Evolutionary conservation across 1,284 basidiomycete species (phyloP).

Genomic region (Rhizoctonia solani): DNA sequence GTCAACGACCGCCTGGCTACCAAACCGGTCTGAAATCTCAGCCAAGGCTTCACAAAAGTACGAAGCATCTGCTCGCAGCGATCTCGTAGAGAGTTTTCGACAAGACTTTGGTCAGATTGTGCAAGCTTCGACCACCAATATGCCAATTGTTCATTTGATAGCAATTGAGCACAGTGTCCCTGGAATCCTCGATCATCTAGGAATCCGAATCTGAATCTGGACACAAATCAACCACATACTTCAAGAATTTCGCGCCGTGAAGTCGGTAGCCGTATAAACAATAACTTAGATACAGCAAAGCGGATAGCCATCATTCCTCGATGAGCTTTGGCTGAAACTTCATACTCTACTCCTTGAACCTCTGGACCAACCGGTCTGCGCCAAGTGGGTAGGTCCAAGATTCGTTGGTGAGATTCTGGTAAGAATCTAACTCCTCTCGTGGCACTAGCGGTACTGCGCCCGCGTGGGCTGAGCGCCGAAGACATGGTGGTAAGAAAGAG

Average conservation of each 20-base stretch:
- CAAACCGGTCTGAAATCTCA: constrained; percentile 3
- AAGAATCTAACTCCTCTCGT: constrained; percentile 22
- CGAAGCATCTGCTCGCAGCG: not conserved
- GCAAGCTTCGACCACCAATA: constrained; percentile 5
- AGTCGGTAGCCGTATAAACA: constrained; percentile 17
- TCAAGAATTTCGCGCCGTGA: constrained; percentile 7
- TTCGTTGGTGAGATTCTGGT: not conserved
- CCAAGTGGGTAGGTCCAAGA: constrained; percentile 15
- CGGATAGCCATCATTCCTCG: constrained; percentile 1
- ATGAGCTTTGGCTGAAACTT: not conserved
- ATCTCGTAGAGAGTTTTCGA: not conserved
- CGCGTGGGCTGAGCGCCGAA: too few relatives aligned
- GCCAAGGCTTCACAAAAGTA: constrained; percentile 21
- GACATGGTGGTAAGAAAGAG: constrained; percentile 1
- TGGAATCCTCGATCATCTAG: not conserved
- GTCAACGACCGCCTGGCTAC: constrained; percentile 1
- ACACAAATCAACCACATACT: not conserved
- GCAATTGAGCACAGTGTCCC: not conserved
- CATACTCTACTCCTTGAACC: not conserved
- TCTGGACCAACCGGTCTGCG: not conserved
- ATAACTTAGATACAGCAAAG: constrained; percentile 15
- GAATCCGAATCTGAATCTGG: not conserved
- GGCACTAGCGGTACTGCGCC: too few relatives aligned
- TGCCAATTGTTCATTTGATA: constrained; percentile 16
- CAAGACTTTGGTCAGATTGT: not conserved